A percentile compares a stretch with the other conserved stretches of the same genome.
Conservation (phyloP, 2,329 filamentous ascomycete genomes). For the Alternaria brassicae region DNA sequence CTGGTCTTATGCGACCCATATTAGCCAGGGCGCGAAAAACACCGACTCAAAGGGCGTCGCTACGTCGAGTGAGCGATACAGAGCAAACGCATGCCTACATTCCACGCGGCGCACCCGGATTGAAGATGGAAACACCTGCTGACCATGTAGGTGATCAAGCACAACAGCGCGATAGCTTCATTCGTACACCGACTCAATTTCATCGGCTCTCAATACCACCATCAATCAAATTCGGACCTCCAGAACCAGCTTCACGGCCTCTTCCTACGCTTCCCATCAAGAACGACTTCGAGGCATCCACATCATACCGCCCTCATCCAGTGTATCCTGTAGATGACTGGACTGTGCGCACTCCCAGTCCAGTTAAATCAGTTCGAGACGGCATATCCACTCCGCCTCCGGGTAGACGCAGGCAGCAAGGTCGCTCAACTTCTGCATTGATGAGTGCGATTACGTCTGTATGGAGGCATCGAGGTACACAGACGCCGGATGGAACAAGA, state of each 20-base stretch:
- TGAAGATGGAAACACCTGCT: not conserved
- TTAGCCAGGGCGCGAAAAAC: not conserved
- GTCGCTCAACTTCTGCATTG: constrained; percentile 25
- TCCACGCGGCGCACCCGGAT: constrained; percentile 19
- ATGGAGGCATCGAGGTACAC: constrained; percentile 33
- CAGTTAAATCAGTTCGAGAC: constrained; percentile 31
- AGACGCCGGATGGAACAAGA: not conserved
- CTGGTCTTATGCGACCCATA: not conserved
- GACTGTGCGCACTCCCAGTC: constrained; percentile 38
- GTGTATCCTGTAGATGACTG: constrained; percentile 38
- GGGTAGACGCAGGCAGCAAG: constrained; percentile 16
- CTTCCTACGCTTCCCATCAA: constrained; percentile 32
- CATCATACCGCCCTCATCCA: constrained; percentile 32
- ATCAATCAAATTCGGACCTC: constrained; percentile 27
- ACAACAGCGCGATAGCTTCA: constrained; percentile 13
- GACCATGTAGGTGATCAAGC: not conserved
- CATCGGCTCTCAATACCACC: constrained; percentile 38
- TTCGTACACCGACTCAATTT: constrained; percentile 9
- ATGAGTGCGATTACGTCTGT: constrained; percentile 29
- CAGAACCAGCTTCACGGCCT: constrained; percentile 12
- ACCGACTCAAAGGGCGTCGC: not conserved
- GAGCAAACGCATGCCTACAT: constrained; percentile 18
- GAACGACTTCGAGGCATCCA: constrained; percentile 17
- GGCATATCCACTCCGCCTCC: constrained; percentile 31
- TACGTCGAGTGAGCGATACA: not conserved